phyloP scores from a whole-genome alignment of 148 eudicot species.

The Amaranthus cruentus region DNA sequence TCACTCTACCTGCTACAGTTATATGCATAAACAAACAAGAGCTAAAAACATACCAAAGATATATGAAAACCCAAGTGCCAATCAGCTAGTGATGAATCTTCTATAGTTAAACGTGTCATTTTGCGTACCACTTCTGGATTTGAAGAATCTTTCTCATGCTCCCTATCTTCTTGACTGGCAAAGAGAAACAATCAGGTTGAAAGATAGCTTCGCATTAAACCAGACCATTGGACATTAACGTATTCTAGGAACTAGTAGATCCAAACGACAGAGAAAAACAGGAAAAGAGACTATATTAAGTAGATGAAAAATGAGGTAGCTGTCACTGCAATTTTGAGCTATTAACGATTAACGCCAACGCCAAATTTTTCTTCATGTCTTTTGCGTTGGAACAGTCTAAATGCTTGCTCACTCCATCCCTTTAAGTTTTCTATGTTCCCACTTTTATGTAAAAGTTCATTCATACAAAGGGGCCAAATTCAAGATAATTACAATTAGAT shows the following conservation, averaged over 20 bases:
- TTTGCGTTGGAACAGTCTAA: too few relatives aligned
- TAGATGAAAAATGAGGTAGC: too few relatives aligned
- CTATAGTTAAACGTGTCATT: constrained; percentile 51
- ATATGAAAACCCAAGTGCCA: constrained; percentile 96
- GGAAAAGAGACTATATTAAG: background rate
- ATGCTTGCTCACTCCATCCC: too few relatives aligned
- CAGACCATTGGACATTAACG: background rate
- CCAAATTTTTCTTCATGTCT: too few relatives aligned
- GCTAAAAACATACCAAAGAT: constrained; percentile 50
- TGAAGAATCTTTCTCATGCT: constrained; percentile 48
- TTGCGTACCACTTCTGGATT: constrained; percentile 47
- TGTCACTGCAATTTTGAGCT: too few relatives aligned
- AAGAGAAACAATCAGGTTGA: constrained; percentile 16
- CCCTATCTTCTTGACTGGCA: constrained; percentile 68
- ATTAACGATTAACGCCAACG: too few relatives aligned
- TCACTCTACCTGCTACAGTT: background rate
- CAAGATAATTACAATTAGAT: too few relatives aligned
- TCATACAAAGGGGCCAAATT: too few relatives aligned
- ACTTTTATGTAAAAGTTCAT: too few relatives aligned
- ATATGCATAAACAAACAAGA: constrained; percentile 8
- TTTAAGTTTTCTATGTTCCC: too few relatives aligned
- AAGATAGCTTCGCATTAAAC: background rate
- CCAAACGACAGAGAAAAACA: background rate
- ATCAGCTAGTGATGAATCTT: constrained; percentile 66
- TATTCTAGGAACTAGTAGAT: background rate